Conservation (phyloP, 2,329 filamentous ascomycete genomes). For the Beauveria caledonica region DNA sequence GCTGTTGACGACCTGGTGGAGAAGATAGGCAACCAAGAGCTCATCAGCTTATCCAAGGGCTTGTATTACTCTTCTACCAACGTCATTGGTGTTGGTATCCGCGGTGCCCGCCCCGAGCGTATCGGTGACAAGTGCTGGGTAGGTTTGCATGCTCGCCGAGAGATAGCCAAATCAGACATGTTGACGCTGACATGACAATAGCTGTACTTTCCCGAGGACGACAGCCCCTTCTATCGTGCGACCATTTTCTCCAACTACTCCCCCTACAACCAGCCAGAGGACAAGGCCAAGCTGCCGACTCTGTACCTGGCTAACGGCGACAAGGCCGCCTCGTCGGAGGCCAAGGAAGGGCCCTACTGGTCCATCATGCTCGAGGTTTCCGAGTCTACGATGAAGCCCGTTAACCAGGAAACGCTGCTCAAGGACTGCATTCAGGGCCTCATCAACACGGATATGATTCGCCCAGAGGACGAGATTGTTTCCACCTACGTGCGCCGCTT, state of each 20-base stretch:
- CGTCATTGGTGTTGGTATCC: slow-evolving; percentile 91
- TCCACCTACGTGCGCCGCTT: slow-evolving; percentile 97
- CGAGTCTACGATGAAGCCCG: slow-evolving; percentile 90
- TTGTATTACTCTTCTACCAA: slow-evolving; percentile 97
- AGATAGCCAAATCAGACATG: background rate
- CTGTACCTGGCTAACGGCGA: slow-evolving; percentile 78
- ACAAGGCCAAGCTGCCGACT: slow-evolving; percentile 76
- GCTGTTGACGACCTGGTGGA: slow-evolving; percentile 82
- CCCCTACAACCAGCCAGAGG: slow-evolving; percentile 88
- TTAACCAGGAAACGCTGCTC: slow-evolving; percentile 76
- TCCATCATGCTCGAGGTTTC: slow-evolving; percentile 99
- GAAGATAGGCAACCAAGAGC: slow-evolving; percentile 78
- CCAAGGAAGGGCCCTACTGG: slow-evolving; percentile 93
- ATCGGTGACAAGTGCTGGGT: slow-evolving; percentile 99
- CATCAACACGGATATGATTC: slow-evolving; percentile 96
- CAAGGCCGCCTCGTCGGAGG: slow-evolving; percentile 62
- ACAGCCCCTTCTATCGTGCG: slow-evolving; percentile 98
- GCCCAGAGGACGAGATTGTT: slow-evolving; percentile 85
- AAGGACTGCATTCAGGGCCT: slow-evolving; percentile 91
- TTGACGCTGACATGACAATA: slow-evolving; percentile 28
- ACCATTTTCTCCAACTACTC: slow-evolving; percentile 99
- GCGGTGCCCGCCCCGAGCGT: slow-evolving; percentile 82
- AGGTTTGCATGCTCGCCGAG: slow-evolving; percentile 23
- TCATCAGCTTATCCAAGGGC: slow-evolving; percentile 75
- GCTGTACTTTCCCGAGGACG: slow-evolving; percentile 97